These are phyloP conservation scores for Physaria fendleri DNA, from an alignment of 345 rosid species.

Conservation along the genomic window DNA sequence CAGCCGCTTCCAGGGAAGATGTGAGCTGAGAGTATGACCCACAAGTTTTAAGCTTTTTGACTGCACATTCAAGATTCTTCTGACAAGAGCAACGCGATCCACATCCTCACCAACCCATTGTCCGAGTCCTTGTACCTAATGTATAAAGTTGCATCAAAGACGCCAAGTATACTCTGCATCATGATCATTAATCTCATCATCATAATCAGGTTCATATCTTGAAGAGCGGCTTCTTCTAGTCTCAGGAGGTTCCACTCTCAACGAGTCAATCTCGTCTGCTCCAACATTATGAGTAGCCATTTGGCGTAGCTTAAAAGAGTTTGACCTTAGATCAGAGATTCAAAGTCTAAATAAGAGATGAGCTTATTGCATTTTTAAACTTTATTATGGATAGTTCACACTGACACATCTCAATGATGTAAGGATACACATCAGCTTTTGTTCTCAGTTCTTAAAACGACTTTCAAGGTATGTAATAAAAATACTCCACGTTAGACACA, in stretches of 20 bases:
- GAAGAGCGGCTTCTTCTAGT: conserved; percentile 48
- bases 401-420: conserved; percentile 18
- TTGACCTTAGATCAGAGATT: background rate
- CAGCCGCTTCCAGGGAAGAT: too few relatives aligned
- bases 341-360: conserved; percentile 3
- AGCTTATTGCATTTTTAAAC: background rate
- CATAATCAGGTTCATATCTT: conserved; percentile 22
- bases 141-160: too few relatives aligned
- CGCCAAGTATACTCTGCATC: conserved; percentile 41
- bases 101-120: too few relatives aligned
- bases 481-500: conserved; percentile 11
- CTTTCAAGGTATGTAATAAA: background rate
- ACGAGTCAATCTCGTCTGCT: conserved; percentile 59
- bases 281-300: conserved; percentile 55
- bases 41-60: too few relatives aligned
- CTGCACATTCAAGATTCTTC: too few relatives aligned
- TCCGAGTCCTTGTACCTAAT: too few relatives aligned
- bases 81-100: too few relatives aligned
- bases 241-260: conserved; percentile 53
- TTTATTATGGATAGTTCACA: background rate
- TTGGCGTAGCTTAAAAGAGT: conserved; percentile 14
- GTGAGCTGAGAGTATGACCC: too few relatives aligned
- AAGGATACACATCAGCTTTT: conserved; percentile 28
- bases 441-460: conserved; percentile 8
- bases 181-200: conserved; percentile 21